Evolutionary conservation across 164 flowering plant species (phyloP), one percentile per base, ranked within the genome.

Genomic region (Nymphaea thermarum): DNA sequence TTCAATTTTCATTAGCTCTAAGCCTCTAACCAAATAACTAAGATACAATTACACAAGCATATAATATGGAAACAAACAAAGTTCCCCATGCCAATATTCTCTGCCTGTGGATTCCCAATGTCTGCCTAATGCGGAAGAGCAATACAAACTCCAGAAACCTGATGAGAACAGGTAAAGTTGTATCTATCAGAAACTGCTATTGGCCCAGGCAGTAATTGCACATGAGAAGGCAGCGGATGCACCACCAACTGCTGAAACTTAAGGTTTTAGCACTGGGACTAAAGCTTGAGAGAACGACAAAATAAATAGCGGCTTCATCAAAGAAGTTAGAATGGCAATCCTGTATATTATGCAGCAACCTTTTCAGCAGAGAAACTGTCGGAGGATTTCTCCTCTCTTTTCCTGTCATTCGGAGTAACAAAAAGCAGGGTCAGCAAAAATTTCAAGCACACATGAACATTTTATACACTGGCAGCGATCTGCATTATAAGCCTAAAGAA

Each of bases 361-460:
- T 60, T 25, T 44, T 43, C 16, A 15, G 18, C 36, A 64, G 66
- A 47, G 42, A 16, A 44, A 17, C 43, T 7, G 25, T 4, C 17
- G 42, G 63, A 44, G 5, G 66, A 51, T 14, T 68, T 66, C 45
- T 68, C 71, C n/a, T 70, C 59, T 71, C 77, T 71, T 72, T 65
- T 76, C 74, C 85, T 80, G 80, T 44, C 17, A 43, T 47, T 47
- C 55, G 42, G 43, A 42, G 17, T 45, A 66, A 11, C 17, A 8
- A 67, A 18, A 67, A 8, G n/a, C 14, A 4, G 69, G 15, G 55
- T 67, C 47, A 59, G 47, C 18, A 67, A 62, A 8, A 42, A 12
- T 4, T 15, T 14, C n/a, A 42, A 16, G 42, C 15, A 42, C 25
- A 43, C 2, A 16, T 16, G 17, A 64, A 16, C 6, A 7, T 55